phyloP scores from a whole-genome alignment of 306 rosid genomes.

The Pyrus communis region DNA sequence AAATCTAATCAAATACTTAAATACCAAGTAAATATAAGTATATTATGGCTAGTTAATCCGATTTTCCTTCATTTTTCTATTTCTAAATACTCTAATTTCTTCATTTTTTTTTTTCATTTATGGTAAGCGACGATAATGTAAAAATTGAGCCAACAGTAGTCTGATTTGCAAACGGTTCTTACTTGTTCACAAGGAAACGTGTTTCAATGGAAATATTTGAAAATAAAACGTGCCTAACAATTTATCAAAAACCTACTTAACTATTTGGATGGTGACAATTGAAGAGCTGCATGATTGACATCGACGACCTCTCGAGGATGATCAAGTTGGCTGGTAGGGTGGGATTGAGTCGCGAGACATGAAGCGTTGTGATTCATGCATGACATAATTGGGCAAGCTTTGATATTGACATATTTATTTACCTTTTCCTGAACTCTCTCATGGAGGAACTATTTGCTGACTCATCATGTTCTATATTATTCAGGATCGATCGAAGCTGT shows the following conservation, averaged over 20 bases:
- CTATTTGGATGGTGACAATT: background rate
- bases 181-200: no score
- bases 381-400: background rate
- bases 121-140: no score
- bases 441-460: background rate
- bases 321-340: background rate
- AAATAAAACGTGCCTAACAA: background rate
- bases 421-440: background rate
- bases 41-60: no score
- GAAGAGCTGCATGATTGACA: background rate
- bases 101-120: no score
- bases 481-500: background rate
- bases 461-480: background rate
- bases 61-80: no score
- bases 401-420: background rate
- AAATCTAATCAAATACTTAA: no score
- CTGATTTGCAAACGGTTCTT: no score
- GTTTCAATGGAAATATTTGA: no score
- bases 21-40: no score
- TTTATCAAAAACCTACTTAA: background rate
- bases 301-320: background rate
- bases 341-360: background rate
- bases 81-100: no score
- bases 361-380: background rate
- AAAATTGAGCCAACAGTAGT: no score